Percentiles rank a stretch among this genome's conserved stretches.
phyloP scores from a whole-genome alignment of 768 basidiomycete genomes.

The Podaxis sp. region DNA sequence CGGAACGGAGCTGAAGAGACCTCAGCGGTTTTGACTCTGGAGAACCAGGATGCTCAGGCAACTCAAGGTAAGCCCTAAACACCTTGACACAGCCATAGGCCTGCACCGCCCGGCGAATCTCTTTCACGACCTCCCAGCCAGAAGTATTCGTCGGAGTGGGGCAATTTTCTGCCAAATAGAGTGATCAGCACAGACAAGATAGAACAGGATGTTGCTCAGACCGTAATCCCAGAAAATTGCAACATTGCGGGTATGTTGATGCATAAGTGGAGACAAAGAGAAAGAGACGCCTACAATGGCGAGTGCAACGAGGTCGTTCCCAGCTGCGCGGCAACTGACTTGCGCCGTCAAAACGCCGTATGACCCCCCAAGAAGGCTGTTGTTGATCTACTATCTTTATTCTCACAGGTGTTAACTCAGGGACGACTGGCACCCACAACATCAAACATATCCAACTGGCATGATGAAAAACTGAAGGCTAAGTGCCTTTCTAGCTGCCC shows the following conservation, averaged over 20 bases:
- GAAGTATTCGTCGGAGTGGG: slow-evolving; percentile 21
- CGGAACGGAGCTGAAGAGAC: slow-evolving; percentile 20
- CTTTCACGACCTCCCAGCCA: slow-evolving; percentile 24
- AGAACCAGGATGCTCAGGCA: slow-evolving; percentile 19
- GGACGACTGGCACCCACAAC: background rate
- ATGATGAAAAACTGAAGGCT: background rate
- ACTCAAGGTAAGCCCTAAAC: slow-evolving; percentile 28
- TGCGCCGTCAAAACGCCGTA: background rate
- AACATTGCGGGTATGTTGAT: slow-evolving; percentile 10
- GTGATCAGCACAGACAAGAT: background rate
- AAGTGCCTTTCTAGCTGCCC: background rate
- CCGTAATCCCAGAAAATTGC: slow-evolving; percentile 26
- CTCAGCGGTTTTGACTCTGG: background rate
- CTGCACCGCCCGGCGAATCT: slow-evolving; percentile 22
- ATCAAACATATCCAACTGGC: no score
- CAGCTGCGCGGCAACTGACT: background rate
- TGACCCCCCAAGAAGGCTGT: background rate
- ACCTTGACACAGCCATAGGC: slow-evolving; percentile 24
- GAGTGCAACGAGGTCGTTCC: background rate
- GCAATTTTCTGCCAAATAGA: slow-evolving; percentile 24
- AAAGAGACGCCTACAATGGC: background rate
- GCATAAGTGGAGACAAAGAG: background rate
- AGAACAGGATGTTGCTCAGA: slow-evolving; percentile 8
- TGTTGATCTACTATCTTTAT: background rate
- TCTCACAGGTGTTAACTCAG: background rate